phyloP scores from a whole-genome alignment of 495 filamentous ascomycete genomes.

The Tetracladium setigerum region DNA sequence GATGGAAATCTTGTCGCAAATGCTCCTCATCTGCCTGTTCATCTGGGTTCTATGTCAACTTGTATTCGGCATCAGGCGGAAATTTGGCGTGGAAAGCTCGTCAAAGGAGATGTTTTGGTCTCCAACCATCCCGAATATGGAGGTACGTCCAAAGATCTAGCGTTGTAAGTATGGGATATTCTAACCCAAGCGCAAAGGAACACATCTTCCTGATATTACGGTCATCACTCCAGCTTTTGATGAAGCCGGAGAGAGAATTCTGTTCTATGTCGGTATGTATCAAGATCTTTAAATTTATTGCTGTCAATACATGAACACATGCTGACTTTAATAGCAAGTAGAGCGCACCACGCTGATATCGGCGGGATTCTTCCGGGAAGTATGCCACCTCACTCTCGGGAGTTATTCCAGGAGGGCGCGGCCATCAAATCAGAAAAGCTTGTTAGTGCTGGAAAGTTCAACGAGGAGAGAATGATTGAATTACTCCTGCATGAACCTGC shows the following conservation, averaged over 20 bases:
- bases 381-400: constrained; percentile 92
- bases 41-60: constrained; percentile 89
- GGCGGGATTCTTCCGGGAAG: constrained; percentile 92
- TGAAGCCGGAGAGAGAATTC: constrained; percentile 55
- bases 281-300: too few species aligned
- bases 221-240: constrained; percentile 89
- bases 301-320: too few species aligned
- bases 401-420: constrained; percentile 91
- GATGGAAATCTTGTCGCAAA: constrained; percentile 92
- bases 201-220: constrained; percentile 81
- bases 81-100: constrained; percentile 85
- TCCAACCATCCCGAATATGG: constrained; percentile 95
- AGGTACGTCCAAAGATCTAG: constrained; percentile 31
- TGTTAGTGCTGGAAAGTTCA: constrained; percentile 81
- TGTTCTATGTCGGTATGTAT: constrained; percentile 88
- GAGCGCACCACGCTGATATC: constrained; percentile 95
- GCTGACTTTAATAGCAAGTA: constrained; percentile 11
- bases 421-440: constrained; percentile 92
- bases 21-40: constrained; percentile 88
- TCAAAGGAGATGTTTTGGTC: constrained; percentile 88
- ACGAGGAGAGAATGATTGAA: constrained; percentile 80
- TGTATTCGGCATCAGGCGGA: constrained; percentile 88
- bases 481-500: constrained; percentile 79
- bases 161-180: constrained; percentile 42
- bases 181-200: constrained; percentile 7